Percentiles rank a stretch among this genome's conserved stretches.
Evolutionary conservation across 208 protist genomes (phyloP).

Genomic region (Trypanosoma avium): DNA sequence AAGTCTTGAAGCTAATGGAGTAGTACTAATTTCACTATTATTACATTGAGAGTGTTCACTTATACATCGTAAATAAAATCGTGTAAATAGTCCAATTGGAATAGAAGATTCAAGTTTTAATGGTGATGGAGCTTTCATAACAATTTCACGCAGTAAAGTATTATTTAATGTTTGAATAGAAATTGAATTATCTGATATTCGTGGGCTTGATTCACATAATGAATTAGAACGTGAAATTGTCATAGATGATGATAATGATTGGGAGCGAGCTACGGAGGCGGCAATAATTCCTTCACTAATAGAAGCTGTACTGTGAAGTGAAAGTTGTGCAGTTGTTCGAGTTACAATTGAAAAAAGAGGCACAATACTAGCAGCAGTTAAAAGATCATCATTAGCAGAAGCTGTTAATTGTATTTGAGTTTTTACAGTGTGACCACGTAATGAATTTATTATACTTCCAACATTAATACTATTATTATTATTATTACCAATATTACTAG

Average conservation of each 20-base stretch:
- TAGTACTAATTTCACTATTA: not conserved
- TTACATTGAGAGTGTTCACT: slow-evolving; percentile 4
- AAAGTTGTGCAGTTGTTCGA: slow-evolving; percentile 34
- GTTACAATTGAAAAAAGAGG: slow-evolving; percentile 56
- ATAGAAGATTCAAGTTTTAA: slow-evolving; percentile 28
- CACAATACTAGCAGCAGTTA: slow-evolving; percentile 28
- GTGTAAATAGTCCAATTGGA: slow-evolving; percentile 15
- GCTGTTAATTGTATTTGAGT: slow-evolving; percentile 45
- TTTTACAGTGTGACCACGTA: slow-evolving; percentile 3
- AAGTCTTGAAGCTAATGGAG: slow-evolving; percentile 29
- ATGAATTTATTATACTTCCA: not conserved
- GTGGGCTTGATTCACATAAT: slow-evolving; percentile 18
- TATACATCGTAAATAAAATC: slow-evolving; percentile 19
- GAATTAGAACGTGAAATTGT: slow-evolving; percentile 18
- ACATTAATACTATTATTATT: slow-evolving; percentile 2
- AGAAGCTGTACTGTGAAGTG: slow-evolving; percentile 37
- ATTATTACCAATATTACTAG: too few relatives aligned
- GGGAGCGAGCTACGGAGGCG: slow-evolving; percentile 32
- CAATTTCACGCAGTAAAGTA: slow-evolving; percentile 4
- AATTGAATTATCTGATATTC: not conserved
- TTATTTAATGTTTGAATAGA: not conserved
- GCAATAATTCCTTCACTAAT: slow-evolving; percentile 71
- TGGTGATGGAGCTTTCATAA: slow-evolving; percentile 23
- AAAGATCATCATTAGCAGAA: slow-evolving; percentile 42
- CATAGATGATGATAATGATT: slow-evolving; percentile 24